Conservation (phyloP, 73 alveolate genomes). For the Tetrahymena elliotti region DNA sequence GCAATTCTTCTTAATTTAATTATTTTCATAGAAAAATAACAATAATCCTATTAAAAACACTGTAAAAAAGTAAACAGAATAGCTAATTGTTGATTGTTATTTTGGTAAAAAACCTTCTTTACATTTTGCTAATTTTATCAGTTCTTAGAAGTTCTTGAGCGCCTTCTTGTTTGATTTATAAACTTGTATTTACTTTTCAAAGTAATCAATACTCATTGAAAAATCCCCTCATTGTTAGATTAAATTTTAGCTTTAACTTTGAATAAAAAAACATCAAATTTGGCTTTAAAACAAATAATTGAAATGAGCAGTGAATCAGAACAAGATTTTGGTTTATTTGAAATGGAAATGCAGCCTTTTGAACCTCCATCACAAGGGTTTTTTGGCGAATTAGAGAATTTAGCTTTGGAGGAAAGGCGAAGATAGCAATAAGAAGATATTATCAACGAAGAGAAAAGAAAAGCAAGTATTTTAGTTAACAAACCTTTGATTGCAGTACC, state of each 20-base stretch:
- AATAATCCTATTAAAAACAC: neutral
- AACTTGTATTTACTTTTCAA: neutral
- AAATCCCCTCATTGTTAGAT: no score
- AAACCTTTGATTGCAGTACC: neutral
- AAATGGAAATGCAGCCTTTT: neutral
- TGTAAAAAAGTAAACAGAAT: neutral
- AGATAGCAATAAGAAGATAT: neutral
- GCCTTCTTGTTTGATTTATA: neutral
- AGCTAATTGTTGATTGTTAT: neutral
- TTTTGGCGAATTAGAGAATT: neutral
- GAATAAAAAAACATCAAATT: no score
- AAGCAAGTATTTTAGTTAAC: neutral
- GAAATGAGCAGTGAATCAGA: neutral
- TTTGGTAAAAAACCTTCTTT: no score
- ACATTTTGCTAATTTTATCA: no score
- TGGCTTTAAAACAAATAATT: neutral
- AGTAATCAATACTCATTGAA: no score
- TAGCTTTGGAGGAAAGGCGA: neutral
- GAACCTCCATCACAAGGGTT: neutral
- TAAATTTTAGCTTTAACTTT: neutral
- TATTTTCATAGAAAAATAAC: no score
- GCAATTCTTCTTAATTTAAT: no score
- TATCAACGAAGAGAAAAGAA: neutral
- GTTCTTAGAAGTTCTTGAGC: neutral
- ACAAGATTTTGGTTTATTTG: neutral